These are phyloP conservation scores for Dysphania ambrosioides DNA, from an alignment of 148 eudicot species.

Conservation along the genomic window DNA sequence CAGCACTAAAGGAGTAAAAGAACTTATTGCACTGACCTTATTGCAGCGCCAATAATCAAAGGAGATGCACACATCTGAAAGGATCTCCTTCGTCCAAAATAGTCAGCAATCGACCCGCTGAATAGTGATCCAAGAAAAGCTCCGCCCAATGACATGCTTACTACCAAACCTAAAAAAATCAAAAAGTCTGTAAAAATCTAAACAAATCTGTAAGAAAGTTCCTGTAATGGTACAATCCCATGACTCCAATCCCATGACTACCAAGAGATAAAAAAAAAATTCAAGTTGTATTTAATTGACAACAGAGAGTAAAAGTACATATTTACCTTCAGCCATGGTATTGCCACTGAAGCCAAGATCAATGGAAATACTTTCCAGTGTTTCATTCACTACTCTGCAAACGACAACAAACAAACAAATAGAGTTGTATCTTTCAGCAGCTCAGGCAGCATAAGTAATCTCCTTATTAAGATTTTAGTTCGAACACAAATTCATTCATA, in stretches of 20 bases:
- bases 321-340: constrained; percentile 79
- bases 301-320: too few relatives aligned
- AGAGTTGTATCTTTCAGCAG: constrained; percentile 2
- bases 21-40: constrained; percentile 48
- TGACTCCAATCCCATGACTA: neutral
- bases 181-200: constrained; percentile 1
- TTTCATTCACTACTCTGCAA: constrained; percentile 83
- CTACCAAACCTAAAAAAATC: constrained; percentile 58
- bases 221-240: neutral
- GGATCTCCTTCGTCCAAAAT: constrained; percentile 74
- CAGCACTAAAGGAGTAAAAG: neutral
- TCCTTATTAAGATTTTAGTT: neutral
- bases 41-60: constrained; percentile 71
- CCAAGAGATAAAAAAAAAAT: too few relatives aligned
- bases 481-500: too few relatives aligned
- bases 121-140: constrained; percentile 79
- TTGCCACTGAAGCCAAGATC: constrained; percentile 82
- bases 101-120: constrained; percentile 85
- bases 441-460: neutral
- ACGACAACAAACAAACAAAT: constrained; percentile 26
- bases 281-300: too few relatives aligned
- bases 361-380: constrained; percentile 72
- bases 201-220: neutral
- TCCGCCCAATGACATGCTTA: constrained; percentile 79
- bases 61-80: constrained; percentile 84